Evolutionary conservation across 208 protist genomes (phyloP), one percentile per base, ranked within the genome.

Genomic region (Phytomonas sp.): DNA sequence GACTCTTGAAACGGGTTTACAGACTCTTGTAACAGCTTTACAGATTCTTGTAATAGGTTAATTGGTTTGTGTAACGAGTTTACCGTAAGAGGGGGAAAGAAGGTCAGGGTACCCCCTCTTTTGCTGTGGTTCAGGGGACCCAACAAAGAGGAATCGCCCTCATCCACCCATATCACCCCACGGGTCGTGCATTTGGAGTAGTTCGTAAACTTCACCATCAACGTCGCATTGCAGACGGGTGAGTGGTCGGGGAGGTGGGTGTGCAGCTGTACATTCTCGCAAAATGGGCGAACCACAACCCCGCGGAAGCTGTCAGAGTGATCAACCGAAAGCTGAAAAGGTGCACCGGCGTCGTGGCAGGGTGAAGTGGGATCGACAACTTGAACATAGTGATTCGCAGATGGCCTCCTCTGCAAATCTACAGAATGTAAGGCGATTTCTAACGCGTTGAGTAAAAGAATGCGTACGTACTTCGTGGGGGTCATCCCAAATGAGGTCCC

Each of bases 381-480:
- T 26, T 56, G 45, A 56, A 26, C 45, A 23, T 23, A 26, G 19
- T 12, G 45, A 26, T 5, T 26, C 45, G 19, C 45, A 52, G 42
- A 16, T 14, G 16, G 4, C 45, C 1, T 23, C 45, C 16, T 56
- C 45, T 5, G 45, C 23, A 26, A 26, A 26, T 56, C 19, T 23
- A 0, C 45, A 23, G 66, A 12, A 26, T 26, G 2, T 11, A 75
- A 33, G 3, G 40, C 60, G 23, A 69, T 67, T 30, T 79, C 74
- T 34, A 79, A 66, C 11, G 63, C 56, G 52, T 88, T 88, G 37
- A 40, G 66, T 63, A 88, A 52, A 32, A 88, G 36, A 11, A 78
- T 76, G 0, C 70, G 72, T 32, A 85, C 45, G 78, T 82, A 88
- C 4, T 67, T 72, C 36, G 66, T 72, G 0, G 56, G 60, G 5